These are phyloP conservation scores for Botrytis cinerea DNA, from an alignment of 2,329 filamentous ascomycete genomes.

Conservation along the genomic window DNA sequence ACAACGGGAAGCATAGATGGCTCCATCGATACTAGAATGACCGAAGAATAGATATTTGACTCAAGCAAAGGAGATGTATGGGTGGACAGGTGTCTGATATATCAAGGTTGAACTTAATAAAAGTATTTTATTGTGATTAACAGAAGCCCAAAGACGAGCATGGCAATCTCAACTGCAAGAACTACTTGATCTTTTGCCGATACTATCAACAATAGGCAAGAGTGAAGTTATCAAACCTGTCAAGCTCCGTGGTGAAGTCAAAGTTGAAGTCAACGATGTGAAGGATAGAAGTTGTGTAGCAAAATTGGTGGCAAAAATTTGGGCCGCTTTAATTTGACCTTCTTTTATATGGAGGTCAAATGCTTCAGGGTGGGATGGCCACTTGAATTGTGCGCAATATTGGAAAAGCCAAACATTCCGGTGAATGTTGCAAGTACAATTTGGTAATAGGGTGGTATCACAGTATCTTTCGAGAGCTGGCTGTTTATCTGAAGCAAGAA, in stretches of 20 bases:
- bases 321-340: background rate
- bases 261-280: background rate
- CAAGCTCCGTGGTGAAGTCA: background rate
- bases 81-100: background rate
- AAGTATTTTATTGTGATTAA: background rate
- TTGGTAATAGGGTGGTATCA: background rate
- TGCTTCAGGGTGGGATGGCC: background rate
- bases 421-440: background rate
- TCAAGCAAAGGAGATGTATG: background rate
- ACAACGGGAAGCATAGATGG: background rate
- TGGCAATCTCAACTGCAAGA: background rate
- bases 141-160: background rate
- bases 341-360: background rate
- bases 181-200: background rate
- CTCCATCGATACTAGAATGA: background rate
- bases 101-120: background rate
- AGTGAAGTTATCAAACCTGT: background rate
- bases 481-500: conserved; percentile 3
- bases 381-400: background rate
- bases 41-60: background rate
- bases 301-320: background rate
- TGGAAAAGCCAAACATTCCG: background rate
- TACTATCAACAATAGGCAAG: background rate
- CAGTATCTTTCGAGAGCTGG: background rate
- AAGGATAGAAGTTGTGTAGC: background rate